A percentile compares a stretch with the other conserved stretches of the same genome.
Evolutionary conservation across 2,329 filamentous ascomycete genomes (phyloP).

Genomic region (Bipolaris oryzae): DNA sequence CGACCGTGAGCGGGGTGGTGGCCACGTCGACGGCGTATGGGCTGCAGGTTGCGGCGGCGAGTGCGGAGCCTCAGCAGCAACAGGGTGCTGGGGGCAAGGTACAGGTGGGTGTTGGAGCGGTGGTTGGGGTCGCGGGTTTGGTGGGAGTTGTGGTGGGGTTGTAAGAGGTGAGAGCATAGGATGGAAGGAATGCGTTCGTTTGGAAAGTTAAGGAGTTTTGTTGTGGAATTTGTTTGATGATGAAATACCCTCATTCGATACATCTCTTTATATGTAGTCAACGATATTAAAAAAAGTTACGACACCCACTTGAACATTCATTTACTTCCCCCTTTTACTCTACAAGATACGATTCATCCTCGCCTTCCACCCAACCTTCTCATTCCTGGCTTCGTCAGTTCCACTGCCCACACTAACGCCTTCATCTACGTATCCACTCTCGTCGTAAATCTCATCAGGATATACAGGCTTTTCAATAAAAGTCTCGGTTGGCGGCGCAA

Average conservation of each 20-base stretch:
- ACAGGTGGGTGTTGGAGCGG: slow-evolving; percentile 27
- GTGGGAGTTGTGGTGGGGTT: slow-evolving; percentile 34
- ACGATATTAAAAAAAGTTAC: background rate
- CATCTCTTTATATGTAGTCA: background rate
- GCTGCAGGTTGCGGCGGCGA: slow-evolving; percentile 41
- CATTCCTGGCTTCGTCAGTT: slow-evolving; percentile 22
- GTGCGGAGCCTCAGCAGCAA: slow-evolving; percentile 1
- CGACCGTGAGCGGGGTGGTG: slow-evolving; percentile 30
- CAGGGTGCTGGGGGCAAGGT: slow-evolving; percentile 17
- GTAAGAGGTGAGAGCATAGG: slow-evolving; percentile 10
- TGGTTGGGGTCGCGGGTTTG: slow-evolving; percentile 30
- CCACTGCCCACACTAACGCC: slow-evolving; percentile 35
- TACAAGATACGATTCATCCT: slow-evolving; percentile 45
- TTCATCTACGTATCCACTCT: slow-evolving; percentile 36
- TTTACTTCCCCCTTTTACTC: background rate
- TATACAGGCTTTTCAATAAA: slow-evolving; percentile 52
- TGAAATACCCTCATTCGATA: background rate
- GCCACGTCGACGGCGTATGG: slow-evolving; percentile 39
- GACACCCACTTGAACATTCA: background rate
- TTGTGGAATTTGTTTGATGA: background rate
- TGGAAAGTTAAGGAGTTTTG: background rate
- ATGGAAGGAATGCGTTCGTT: background rate
- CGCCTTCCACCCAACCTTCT: slow-evolving; percentile 44
- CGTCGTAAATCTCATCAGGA: slow-evolving; percentile 49
- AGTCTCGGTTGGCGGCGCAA: slow-evolving; percentile 57